Percentiles rank a stretch among this genome's conserved stretches.
Evolutionary conservation across 257 asterid species (phyloP).

Genomic region (Linaria vulgaris): DNA sequence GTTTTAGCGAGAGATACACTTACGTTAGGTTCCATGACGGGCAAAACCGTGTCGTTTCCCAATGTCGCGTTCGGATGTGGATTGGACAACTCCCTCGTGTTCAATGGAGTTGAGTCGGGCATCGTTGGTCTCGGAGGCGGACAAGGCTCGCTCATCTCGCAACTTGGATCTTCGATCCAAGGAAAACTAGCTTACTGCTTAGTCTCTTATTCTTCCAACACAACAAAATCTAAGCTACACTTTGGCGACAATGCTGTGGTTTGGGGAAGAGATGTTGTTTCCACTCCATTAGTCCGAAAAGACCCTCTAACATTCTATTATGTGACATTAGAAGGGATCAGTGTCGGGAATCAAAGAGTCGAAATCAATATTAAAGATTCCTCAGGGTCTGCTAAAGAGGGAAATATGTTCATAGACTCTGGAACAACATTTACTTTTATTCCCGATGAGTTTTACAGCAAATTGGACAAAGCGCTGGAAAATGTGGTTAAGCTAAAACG

Average conservation of each 20-base stretch:
- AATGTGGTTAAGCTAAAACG: slow-evolving; percentile 9
- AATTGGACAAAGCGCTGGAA: slow-evolving; percentile 1
- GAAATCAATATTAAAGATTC: not conserved
- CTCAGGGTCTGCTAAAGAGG: not conserved
- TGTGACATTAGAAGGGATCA: slow-evolving; percentile 50
- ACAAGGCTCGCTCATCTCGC: slow-evolving; percentile 44
- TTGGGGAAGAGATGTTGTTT: slow-evolving; percentile 38
- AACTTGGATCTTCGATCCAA: slow-evolving; percentile 34
- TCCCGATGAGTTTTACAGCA: slow-evolving; percentile 4
- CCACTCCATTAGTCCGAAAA: slow-evolving; percentile 40
- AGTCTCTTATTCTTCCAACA: slow-evolving; percentile 22
- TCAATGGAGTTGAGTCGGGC: slow-evolving; percentile 42
- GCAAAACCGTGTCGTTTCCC: slow-evolving; percentile 17
- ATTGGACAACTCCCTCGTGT: slow-evolving; percentile 25
- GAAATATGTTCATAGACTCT: slow-evolving; percentile 46
- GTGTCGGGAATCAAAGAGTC: slow-evolving; percentile 29
- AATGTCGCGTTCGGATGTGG: slow-evolving; percentile 59
- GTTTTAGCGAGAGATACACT: slow-evolving; percentile 52
- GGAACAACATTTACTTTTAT: slow-evolving; percentile 39
- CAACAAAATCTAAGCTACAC: slow-evolving; percentile 33
- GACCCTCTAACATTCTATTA: slow-evolving; percentile 35
- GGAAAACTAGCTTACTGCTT: slow-evolving; percentile 70
- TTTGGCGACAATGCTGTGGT: slow-evolving; percentile 45
- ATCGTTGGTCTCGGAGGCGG: slow-evolving; percentile 67
- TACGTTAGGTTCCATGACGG: slow-evolving; percentile 32